Percentiles rank a stretch among this genome's conserved stretches.
Evolutionary conservation across 257 asterid species (phyloP).

Genomic region (Solanum infundibuliforme): DNA sequence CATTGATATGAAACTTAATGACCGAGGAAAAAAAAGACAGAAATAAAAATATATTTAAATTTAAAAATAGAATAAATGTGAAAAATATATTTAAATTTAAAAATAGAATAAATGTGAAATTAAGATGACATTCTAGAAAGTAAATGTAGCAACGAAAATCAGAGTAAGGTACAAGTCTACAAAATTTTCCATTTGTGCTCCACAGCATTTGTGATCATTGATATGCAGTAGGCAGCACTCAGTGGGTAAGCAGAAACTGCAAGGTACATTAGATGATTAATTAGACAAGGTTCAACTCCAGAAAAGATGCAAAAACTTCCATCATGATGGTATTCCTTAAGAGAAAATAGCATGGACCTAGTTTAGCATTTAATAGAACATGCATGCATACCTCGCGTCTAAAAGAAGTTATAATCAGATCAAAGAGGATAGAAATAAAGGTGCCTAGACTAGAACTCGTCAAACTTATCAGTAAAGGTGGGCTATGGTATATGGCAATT

Average conservation of each 20-base stretch:
- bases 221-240: conserved; percentile 83
- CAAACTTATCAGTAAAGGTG: not conserved
- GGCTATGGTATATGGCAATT: not conserved
- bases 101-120: not conserved
- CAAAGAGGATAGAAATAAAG: not conserved
- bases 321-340: not conserved
- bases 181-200: conserved; percentile 67
- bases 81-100: not conserved
- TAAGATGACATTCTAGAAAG: not conserved
- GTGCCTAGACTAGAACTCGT: not conserved
- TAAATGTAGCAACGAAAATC: not conserved
- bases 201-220: conserved; percentile 51
- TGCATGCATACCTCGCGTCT: not conserved
- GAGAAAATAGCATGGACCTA: not conserved
- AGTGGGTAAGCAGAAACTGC: conserved; percentile 79
- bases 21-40: not conserved
- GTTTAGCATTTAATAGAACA: not conserved
- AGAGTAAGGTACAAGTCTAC: conserved; percentile 10
- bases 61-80: not conserved
- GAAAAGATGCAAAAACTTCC: not conserved
- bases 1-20: not conserved
- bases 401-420: not conserved
- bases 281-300: not conserved
- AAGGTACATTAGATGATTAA: not conserved
- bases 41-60: not conserved